Evolutionary conservation across 1,139 yeast species (phyloP).

Genomic region (Pneumocystis jirovecii): DNA sequence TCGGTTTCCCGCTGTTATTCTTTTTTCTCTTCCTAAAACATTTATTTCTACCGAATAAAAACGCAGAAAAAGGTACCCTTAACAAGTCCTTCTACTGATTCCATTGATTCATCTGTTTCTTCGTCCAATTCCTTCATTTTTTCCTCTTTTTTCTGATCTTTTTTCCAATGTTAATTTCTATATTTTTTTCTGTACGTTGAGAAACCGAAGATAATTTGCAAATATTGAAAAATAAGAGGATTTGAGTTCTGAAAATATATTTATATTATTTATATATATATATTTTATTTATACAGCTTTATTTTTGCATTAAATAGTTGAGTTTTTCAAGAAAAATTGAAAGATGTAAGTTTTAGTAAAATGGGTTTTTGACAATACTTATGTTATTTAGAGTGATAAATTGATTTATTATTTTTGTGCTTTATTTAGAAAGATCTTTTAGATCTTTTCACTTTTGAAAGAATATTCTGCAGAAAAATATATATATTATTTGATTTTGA

Average conservation of each 20-base stretch:
- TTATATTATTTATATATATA: no score
- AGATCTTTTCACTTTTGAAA: no score
- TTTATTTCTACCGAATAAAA: neutral
- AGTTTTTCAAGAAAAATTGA: neutral
- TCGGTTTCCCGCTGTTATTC: conserved; percentile 85
- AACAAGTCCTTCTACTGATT: conserved; percentile 11
- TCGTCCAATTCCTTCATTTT: neutral
- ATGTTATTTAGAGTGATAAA: no score
- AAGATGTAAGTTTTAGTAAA: neutral
- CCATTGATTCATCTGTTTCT: neutral
- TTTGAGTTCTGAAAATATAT: neutral
- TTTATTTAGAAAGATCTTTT: neutral
- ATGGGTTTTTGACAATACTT: no score
- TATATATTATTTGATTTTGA: no score
- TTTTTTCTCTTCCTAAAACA: conserved; percentile 29
- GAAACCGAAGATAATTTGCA: neutral
- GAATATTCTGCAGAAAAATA: no score
- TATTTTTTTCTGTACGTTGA: neutral
- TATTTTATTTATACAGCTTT: no score
- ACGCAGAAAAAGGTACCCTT: conserved; percentile 6
- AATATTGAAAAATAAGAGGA: neutral
- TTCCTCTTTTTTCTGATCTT: neutral
- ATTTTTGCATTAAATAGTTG: no score
- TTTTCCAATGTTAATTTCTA: neutral
- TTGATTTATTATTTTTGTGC: no score